phyloP scores from a whole-genome alignment of 768 basidiomycete genomes.

The Kwoniella shandongensis region DNA sequence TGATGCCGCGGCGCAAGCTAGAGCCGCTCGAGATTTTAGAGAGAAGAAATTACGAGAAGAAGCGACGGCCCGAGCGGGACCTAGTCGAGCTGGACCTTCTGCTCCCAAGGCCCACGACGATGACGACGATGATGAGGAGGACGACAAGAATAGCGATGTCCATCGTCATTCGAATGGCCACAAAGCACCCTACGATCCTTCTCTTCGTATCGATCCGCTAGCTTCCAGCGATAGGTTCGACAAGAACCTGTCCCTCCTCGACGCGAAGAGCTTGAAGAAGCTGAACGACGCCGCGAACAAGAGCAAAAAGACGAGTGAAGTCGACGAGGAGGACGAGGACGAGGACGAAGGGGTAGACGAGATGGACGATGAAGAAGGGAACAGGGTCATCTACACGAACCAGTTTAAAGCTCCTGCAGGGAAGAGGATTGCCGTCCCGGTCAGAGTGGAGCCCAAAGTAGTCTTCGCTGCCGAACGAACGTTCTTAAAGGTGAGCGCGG shows the following conservation, averaged over 20 bases:
- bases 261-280: slow-evolving; percentile 63
- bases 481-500: slow-evolving; percentile 68
- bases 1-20: slow-evolving; percentile 61
- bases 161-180: slow-evolving; percentile 1
- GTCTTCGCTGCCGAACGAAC: slow-evolving; percentile 96
- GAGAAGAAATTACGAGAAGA: slow-evolving; percentile 70
- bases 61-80: slow-evolving; percentile 41
- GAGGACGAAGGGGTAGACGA: slow-evolving; percentile 40
- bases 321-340: slow-evolving; percentile 44
- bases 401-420: slow-evolving; percentile 78
- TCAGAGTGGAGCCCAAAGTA: slow-evolving; percentile 91
- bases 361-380: slow-evolving; percentile 57
- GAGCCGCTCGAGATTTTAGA: slow-evolving; percentile 81
- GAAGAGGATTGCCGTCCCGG: slow-evolving; percentile 86
- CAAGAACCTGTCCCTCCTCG: slow-evolving; percentile 62
- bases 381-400: slow-evolving; percentile 55
- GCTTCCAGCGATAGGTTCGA: slow-evolving; percentile 79
- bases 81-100: slow-evolving; percentile 15
- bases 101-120: slow-evolving; percentile 1
- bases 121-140: slow-evolving; percentile 1
- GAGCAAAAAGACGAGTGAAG: slow-evolving; percentile 11
- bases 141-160: slow-evolving; percentile 4
- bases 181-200: slow-evolving; percentile 33
- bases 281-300: slow-evolving; percentile 43
- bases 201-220: slow-evolving; percentile 72